Conservation (phyloP, 768 basidiomycete species). For the Pholiota microspora region DNA sequence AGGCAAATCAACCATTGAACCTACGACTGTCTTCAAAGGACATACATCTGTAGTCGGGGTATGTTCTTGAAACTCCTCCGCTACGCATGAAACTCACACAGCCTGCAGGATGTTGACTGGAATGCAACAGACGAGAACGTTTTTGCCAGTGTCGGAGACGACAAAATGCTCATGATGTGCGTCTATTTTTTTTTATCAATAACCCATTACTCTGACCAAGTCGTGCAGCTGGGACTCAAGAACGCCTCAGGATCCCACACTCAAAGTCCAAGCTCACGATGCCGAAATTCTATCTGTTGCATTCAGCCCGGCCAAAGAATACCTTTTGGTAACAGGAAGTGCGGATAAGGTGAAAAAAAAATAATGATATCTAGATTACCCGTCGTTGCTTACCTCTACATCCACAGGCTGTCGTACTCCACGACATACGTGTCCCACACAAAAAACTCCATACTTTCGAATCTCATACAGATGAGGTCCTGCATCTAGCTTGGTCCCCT, state of each 20-base stretch:
- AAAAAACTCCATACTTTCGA: conserved; percentile 88
- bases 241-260: conserved; percentile 61
- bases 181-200: neutral
- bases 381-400: neutral
- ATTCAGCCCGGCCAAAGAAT: conserved; percentile 80
- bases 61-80: neutral
- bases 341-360: conserved; percentile 74
- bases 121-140: conserved; percentile 76
- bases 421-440: conserved; percentile 77
- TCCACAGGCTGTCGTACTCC: conserved; percentile 77
- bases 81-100: conserved; percentile 3
- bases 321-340: conserved; percentile 86
- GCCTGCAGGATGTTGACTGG: conserved; percentile 93
- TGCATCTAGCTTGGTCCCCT: conserved; percentile 95
- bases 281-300: conserved; percentile 89
- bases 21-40: conserved; percentile 78
- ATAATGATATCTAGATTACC: neutral
- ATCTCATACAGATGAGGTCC: conserved; percentile 91
- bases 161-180: conserved; percentile 90
- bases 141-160: conserved; percentile 95
- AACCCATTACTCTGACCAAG: conserved; percentile 12
- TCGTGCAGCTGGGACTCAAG: conserved; percentile 89
- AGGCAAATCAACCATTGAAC: conserved; percentile 76
- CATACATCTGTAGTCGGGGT: conserved; percentile 93
- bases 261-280: conserved; percentile 82